Conservation (phyloP, 1,139 yeast species). For the Candida gigantensis region DNA sequence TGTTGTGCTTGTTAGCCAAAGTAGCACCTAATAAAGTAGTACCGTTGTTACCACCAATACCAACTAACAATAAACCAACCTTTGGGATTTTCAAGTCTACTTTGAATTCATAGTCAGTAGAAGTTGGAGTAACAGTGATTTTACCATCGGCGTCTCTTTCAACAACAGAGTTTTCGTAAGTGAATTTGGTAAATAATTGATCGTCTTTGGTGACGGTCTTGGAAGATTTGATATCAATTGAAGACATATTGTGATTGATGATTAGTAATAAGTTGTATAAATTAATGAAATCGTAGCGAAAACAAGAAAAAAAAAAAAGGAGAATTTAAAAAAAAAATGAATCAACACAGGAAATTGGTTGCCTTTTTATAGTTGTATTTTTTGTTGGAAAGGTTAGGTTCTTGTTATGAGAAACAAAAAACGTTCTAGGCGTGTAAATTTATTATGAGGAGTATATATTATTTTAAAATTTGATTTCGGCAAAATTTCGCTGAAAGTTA, state of each 20-base stretch:
- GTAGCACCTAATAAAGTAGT: constrained; percentile 85
- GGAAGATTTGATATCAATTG: constrained; percentile 61
- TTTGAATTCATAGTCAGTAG: constrained; percentile 79
- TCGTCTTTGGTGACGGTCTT: constrained; percentile 60
- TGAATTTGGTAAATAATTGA: constrained; percentile 67
- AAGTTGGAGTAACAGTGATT: constrained; percentile 69
- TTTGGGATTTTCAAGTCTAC: constrained; percentile 81
- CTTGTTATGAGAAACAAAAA: neutral
- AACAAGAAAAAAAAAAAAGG: constrained; percentile 3
- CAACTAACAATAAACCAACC: constrained; percentile 87
- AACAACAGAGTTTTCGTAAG: constrained; percentile 38
- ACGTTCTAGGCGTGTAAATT: neutral
- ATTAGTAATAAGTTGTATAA: neutral
- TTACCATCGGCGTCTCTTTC: constrained; percentile 53
- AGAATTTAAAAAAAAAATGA: constrained; percentile 2
- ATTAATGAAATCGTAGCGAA: neutral
- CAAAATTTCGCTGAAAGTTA: constrained; percentile 1
- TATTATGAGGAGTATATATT: too few species aligned
- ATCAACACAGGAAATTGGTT: constrained; percentile 9
- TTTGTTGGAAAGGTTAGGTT: too few species aligned
- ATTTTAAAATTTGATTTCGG: neutral
- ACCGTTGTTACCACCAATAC: constrained; percentile 97
- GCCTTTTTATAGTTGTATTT: constrained; percentile 13
- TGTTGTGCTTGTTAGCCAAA: constrained; percentile 79
- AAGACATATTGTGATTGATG: constrained; percentile 17